A percentile compares a stretch with the other conserved stretches of the same genome.
Conservation (phyloP, 169 alveolate genomes). For the Eimeria maxima region DNA sequence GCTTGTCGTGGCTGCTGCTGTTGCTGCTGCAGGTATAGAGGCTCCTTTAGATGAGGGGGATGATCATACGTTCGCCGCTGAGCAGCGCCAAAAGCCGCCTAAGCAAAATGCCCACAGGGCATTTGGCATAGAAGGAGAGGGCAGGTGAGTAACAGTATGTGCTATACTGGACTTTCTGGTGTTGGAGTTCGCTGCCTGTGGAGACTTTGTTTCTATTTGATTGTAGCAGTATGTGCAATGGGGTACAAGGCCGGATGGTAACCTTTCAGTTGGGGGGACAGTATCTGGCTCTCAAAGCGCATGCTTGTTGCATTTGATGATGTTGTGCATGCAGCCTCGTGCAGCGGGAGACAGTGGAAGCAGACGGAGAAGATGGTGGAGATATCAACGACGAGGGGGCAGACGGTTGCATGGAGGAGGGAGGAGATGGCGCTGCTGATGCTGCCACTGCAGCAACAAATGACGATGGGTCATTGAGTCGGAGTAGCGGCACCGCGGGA, state of each 20-base stretch:
- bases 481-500: constrained; percentile 9
- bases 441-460: constrained; percentile 22
- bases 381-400: neutral
- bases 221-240: neutral
- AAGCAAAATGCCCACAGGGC: constrained; percentile 10
- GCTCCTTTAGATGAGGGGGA: constrained; percentile 37
- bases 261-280: neutral
- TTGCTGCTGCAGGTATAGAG: constrained; percentile 31
- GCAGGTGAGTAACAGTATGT: constrained; percentile 40
- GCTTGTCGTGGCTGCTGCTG: neutral
- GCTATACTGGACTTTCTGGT: neutral
- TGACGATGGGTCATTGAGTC: constrained; percentile 17
- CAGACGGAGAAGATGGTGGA: constrained; percentile 28
- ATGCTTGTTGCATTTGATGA: neutral
- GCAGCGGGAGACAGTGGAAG: constrained; percentile 68
- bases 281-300: neutral
- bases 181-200: neutral
- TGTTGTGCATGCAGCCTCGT: constrained; percentile 57
- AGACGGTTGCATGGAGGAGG: constrained; percentile 3
- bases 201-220: neutral
- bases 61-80: neutral
- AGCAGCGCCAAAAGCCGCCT: constrained; percentile 39
- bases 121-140: constrained; percentile 66
- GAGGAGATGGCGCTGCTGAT: constrained; percentile 35
- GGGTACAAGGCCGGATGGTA: neutral